Evolutionary conservation across 176 grass and related monocot genomes (phyloP).

Genomic region (Phoenix dactylifera): DNA sequence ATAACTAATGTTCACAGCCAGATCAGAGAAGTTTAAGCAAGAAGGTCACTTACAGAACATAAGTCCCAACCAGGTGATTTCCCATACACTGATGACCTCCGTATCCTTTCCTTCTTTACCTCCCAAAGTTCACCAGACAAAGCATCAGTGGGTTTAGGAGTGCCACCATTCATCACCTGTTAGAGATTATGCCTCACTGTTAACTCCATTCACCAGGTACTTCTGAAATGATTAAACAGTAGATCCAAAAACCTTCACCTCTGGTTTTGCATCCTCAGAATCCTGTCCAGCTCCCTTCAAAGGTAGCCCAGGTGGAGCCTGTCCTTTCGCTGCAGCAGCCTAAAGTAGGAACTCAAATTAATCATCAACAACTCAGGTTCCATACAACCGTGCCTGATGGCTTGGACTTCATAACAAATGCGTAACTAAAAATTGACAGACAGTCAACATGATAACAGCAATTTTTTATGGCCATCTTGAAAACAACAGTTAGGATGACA

Average conservation of each 20-base stretch:
- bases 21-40: neutral
- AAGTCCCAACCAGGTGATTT: constrained; percentile 95
- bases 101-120: constrained; percentile 85
- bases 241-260: constrained; percentile 30
- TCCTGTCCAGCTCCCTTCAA: constrained; percentile 77
- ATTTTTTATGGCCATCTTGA: too few relatives aligned
- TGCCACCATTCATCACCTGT: constrained; percentile 44
- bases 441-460: too few relatives aligned
- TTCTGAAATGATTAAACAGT: constrained; percentile 18
- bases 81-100: constrained; percentile 54
- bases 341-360: constrained; percentile 10
- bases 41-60: constrained; percentile 58
- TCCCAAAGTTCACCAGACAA: constrained; percentile 98
- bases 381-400: neutral
- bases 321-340: constrained; percentile 89
- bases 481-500: too few relatives aligned
- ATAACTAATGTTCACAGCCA: too few relatives aligned
- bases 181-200: constrained; percentile 14
- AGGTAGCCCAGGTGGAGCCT: constrained; percentile 80
- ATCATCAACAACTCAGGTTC: neutral
- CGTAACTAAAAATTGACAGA: neutral
- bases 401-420: neutral
- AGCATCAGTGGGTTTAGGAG: constrained; percentile 85
- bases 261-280: constrained; percentile 50
- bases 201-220: constrained; percentile 2